Evolutionary conservation across 2,329 filamentous ascomycete species (phyloP), one percentile per base, ranked within the genome.

Genomic region (Ophiosphaerella narmari): DNA sequence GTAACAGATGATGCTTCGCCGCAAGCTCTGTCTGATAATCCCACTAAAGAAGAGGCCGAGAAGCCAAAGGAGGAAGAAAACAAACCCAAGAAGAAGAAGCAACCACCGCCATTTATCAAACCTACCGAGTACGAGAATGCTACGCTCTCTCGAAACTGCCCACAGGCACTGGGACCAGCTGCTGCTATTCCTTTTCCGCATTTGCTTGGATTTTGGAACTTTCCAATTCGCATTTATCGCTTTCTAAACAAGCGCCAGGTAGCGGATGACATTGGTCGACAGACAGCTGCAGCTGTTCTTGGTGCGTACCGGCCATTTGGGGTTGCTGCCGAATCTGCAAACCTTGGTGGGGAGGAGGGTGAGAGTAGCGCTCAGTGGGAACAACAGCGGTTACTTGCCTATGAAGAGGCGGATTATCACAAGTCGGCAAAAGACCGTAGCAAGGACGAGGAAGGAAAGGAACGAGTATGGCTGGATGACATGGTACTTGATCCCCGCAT

Each of bases 181-280:
- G 79, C 82, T 21, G 81, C 88, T 12, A 82, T 99, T 52, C 79
- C 84, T 36, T 89, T 96, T 73, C 93, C 93, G 1, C 93, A 97
- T 71, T 83, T 97, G 50, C 87, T 99, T 26, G 94, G 94, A 52
- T 96, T 99, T 79, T 78, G 89, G 55, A 93, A 94, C 76, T 97
- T 93, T 2, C 89, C 91, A 0, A 88, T 86, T 58, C 87, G 94
- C 52, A 80, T 97, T 53, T 89, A 88, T 67, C 89, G 94, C 58
- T 99, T 92, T 81, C 80, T 99, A 53, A 96, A 88, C 72, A 87
- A 88, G 54, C 88, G 94, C 46, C 77, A 84, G 55, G 81, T 96
- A n/a, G 93, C 93, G 56, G 93, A 99, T 68, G 82, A 87, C 39
- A 86, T 97, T 52, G 94, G 94, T 43, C 87, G 90, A 36, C 86